Evolutionary conservation across 805 yeast genomes (phyloP).

Genomic region (Candida andamanensis): DNA sequence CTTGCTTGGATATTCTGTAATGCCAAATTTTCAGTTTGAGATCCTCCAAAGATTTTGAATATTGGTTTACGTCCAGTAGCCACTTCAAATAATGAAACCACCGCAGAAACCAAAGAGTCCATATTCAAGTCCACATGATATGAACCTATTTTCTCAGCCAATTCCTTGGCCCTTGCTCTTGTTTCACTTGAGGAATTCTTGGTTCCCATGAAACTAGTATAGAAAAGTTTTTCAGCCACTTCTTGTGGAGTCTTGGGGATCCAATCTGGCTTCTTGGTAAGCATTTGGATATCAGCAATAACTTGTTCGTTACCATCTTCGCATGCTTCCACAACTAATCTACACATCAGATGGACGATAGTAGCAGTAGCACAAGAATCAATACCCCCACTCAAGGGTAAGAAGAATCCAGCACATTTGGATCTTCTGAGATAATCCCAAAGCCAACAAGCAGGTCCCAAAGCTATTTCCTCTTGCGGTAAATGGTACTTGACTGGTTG

Average conservation of each 20-base stretch:
- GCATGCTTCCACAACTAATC: conserved; percentile 71
- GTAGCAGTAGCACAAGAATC: conserved; percentile 97
- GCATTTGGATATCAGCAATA: conserved; percentile 62
- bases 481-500: conserved; percentile 55
- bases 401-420: conserved; percentile 82
- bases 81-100: conserved; percentile 71
- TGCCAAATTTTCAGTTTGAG: conserved; percentile 86
- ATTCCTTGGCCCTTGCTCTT: conserved; percentile 69
- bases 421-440: conserved; percentile 97
- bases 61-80: conserved; percentile 89
- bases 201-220: conserved; percentile 95
- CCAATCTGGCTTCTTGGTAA: conserved; percentile 59
- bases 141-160: conserved; percentile 74
- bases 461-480: conserved; percentile 95
- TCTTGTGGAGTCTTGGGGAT: conserved; percentile 72
- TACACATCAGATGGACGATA: conserved; percentile 91
- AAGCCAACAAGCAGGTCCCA: conserved; percentile 99
- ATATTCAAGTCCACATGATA: conserved; percentile 90
- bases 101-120: conserved; percentile 76
- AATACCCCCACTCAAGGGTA: conserved; percentile 95
- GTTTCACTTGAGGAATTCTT: conserved; percentile 88
- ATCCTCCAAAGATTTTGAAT: conserved; percentile 90
- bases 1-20: conserved; percentile 96
- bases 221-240: conserved; percentile 70
- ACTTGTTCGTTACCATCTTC: conserved; percentile 69